A percentile compares a stretch with the other conserved stretches of the same genome.
These are phyloP conservation scores for Ascochyta fabae DNA, from an alignment of 2,329 filamentous ascomycete species.

Conservation along the genomic window DNA sequence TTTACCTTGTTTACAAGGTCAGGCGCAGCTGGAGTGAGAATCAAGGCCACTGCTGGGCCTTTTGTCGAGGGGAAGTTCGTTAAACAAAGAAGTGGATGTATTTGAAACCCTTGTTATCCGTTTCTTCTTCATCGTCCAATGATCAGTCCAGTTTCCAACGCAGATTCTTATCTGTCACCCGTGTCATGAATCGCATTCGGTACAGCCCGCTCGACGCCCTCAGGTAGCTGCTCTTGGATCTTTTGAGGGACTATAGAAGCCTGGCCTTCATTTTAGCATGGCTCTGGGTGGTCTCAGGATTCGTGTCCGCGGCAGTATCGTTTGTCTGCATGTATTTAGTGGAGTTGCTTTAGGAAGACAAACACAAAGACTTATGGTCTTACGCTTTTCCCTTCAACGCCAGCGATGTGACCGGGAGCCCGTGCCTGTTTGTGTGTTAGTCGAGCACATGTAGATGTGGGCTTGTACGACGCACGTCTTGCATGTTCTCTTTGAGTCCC, in stretches of 20 bases:
- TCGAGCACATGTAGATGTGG: too few species aligned
- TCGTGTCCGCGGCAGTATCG: slow-evolving; percentile 40
- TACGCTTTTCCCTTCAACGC: slow-evolving; percentile 10
- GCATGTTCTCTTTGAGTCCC: slow-evolving; percentile 47
- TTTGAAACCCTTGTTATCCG: neutral
- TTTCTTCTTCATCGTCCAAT: neutral
- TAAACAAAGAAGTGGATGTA: neutral
- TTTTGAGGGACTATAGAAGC: slow-evolving; percentile 52
- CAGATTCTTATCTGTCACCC: slow-evolving; percentile 16
- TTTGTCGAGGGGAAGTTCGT: neutral
- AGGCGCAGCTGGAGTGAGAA: neutral
- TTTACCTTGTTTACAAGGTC: too few species aligned
- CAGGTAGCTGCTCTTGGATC: slow-evolving; percentile 53
- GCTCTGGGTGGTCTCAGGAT: slow-evolving; percentile 39
- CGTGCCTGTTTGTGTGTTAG: neutral
- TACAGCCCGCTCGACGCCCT: slow-evolving; percentile 52
- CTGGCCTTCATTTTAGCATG: slow-evolving; percentile 48
- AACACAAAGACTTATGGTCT: neutral
- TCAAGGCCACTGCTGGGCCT: too few species aligned
- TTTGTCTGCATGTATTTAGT: slow-evolving; percentile 36
- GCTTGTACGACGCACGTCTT: neutral
- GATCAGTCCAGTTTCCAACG: too few species aligned
- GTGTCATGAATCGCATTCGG: slow-evolving; percentile 54
- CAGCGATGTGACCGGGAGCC: slow-evolving; percentile 8
- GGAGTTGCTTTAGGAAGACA: neutral